Evolutionary conservation across 768 basidiomycete species (phyloP).

Genomic region (Clitopilus passeckerianus): DNA sequence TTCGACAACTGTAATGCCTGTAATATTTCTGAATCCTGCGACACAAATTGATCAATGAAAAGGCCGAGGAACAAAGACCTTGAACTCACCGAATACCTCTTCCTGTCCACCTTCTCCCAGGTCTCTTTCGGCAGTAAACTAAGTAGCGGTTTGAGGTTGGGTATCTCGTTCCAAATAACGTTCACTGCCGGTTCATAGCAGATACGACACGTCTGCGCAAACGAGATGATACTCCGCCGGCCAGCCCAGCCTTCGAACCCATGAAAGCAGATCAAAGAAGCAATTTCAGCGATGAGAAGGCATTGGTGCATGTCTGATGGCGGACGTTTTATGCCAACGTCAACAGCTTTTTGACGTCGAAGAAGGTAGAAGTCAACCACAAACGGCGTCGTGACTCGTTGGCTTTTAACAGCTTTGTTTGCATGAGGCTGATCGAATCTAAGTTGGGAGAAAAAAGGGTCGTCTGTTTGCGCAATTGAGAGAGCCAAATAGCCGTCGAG

Average conservation of each 20-base stretch:
- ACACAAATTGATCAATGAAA: neutral
- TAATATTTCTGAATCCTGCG: neutral
- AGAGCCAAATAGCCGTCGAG: neutral
- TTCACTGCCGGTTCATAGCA: constrained; percentile 66
- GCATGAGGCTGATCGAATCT: neutral
- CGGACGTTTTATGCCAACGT: neutral
- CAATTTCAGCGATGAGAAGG: neutral
- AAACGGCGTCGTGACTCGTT: neutral
- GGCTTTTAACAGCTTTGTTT: neutral
- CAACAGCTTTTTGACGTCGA: neutral
- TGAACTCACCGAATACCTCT: neutral
- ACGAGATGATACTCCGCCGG: constrained; percentile 40
- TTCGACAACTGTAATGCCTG: neutral
- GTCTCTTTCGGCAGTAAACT: constrained; percentile 55
- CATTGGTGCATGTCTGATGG: neutral
- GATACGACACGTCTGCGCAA: constrained; percentile 73
- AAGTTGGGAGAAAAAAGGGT: neutral
- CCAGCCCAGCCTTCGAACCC: neutral
- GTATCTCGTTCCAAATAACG: constrained; percentile 73
- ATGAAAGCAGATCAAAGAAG: neutral
- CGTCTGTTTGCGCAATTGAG: neutral
- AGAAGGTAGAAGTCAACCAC: neutral
- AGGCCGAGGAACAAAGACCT: neutral
- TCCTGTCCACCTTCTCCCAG: neutral
- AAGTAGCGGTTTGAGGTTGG: constrained; percentile 67